Percentiles rank a stretch among this genome's conserved stretches.
Conservation (phyloP, 2,329 filamentous ascomycete genomes). For the Talaromyces sp. region DNA sequence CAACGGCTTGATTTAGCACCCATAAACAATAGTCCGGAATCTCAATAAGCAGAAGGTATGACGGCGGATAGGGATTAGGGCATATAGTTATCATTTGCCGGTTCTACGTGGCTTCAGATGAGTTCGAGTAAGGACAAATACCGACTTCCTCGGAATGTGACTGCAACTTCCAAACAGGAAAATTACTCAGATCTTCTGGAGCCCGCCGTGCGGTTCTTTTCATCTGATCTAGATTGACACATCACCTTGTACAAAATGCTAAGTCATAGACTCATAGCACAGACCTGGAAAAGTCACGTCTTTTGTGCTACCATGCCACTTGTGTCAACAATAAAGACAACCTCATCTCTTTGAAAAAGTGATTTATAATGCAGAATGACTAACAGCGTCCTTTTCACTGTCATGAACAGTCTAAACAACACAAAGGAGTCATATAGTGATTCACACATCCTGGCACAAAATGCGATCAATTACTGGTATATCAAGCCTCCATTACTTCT, state of each 20-base stretch:
- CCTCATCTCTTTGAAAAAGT: not conserved
- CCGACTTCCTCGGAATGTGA: not conserved
- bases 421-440: not conserved
- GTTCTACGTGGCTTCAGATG: not conserved
- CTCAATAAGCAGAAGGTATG: not conserved
- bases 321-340: not conserved
- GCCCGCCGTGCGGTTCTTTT: not conserved
- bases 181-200: not conserved
- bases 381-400: too few relatives aligned
- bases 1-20: not conserved
- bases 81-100: not conserved
- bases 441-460: not conserved
- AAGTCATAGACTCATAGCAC: not conserved
- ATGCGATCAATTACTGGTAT: not conserved
- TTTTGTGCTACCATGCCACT: not conserved
- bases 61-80: not conserved
- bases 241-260: too few relatives aligned
- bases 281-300: not conserved
- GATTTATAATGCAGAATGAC: not conserved
- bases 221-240: not conserved
- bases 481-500: not conserved
- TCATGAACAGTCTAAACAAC: not conserved
- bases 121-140: not conserved
- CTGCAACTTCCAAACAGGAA: not conserved
- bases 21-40: not conserved